These are phyloP conservation scores for Aspergillus spinulosporus DNA, from an alignment of 2,329 filamentous ascomycete species.

Conservation along the genomic window DNA sequence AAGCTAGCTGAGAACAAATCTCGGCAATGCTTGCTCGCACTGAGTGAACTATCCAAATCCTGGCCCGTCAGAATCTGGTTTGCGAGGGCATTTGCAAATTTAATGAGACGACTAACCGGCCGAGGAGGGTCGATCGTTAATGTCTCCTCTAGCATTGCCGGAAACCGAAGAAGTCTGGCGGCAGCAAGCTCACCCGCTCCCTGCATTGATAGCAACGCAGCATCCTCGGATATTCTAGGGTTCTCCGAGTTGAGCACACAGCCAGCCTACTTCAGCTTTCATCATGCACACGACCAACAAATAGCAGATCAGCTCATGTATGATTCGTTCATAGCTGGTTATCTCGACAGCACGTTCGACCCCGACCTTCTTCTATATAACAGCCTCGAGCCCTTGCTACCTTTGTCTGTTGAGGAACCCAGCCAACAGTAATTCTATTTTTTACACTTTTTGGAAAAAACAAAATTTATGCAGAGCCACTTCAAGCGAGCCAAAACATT, in stretches of 20 bases:
- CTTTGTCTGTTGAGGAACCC: not conserved
- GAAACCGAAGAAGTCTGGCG: no score
- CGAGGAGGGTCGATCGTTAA: conserved; percentile 2
- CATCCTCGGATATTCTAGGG: not conserved
- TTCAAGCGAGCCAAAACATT: no score
- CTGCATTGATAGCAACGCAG: no score
- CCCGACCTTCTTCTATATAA: conserved; percentile 14
- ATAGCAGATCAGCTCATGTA: conserved; percentile 14
- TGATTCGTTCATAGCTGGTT: conserved; percentile 17
- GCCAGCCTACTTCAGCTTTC: not conserved
- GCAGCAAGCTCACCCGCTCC: not conserved
- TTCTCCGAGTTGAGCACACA: not conserved
- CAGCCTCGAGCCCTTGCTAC: conserved; percentile 1
- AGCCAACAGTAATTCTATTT: no score
- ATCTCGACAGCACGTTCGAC: conserved; percentile 20
- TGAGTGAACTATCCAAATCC: conserved; percentile 25
- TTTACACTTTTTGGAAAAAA: no score
- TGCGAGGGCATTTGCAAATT: conserved; percentile 19
- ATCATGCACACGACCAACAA: not conserved
- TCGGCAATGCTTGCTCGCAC: conserved; percentile 27
- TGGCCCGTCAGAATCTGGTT: conserved; percentile 32
- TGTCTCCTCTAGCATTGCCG: not conserved
- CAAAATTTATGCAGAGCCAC: no score
- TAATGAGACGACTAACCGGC: conserved; percentile 20
- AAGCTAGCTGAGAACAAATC: conserved; percentile 28